These are phyloP conservation scores for Davidsoniella australis DNA, from an alignment of 2,329 filamentous ascomycete species.

Conservation along the genomic window DNA sequence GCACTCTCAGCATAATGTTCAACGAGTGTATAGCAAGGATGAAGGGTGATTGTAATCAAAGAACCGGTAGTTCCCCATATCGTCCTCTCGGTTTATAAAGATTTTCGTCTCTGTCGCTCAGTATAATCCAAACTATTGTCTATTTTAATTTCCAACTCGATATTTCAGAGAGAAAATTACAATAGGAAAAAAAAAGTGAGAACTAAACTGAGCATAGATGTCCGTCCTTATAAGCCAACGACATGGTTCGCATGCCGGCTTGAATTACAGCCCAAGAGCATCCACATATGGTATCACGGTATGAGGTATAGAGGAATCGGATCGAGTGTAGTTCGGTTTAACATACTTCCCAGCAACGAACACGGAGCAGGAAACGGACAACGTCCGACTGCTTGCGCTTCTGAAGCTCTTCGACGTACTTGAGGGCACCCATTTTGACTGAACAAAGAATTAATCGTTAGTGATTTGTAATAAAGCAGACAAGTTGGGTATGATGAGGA, in stretches of 20 bases:
- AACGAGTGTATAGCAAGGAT: slow-evolving; percentile 93
- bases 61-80: slow-evolving; percentile 11
- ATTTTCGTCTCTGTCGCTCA: slow-evolving; percentile 15
- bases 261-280: slow-evolving; percentile 13
- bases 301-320: slow-evolving; percentile 10
- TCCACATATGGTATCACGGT: slow-evolving; percentile 13
- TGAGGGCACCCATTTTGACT: slow-evolving; percentile 96
- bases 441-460: slow-evolving; percentile 13
- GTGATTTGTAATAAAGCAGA: background rate
- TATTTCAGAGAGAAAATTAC: slow-evolving; percentile 4
- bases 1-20: slow-evolving; percentile 99
- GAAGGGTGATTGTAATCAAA: slow-evolving; percentile 10
- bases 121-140: background rate
- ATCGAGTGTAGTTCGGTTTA: slow-evolving; percentile 20
- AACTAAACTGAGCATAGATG: slow-evolving; percentile 4
- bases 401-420: slow-evolving; percentile 99
- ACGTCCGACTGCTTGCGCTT: slow-evolving; percentile 99
- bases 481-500: background rate
- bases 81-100: slow-evolving; percentile 17
- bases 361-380: slow-evolving; percentile 98
- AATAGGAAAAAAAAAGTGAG: too few species aligned
- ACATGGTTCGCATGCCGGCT: slow-evolving; percentile 12
- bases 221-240: slow-evolving; percentile 5
- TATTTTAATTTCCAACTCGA: background rate
- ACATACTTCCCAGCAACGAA: slow-evolving; percentile 99